Conservation (phyloP, 768 basidiomycete genomes). For the Panaeolus cyanescens region DNA sequence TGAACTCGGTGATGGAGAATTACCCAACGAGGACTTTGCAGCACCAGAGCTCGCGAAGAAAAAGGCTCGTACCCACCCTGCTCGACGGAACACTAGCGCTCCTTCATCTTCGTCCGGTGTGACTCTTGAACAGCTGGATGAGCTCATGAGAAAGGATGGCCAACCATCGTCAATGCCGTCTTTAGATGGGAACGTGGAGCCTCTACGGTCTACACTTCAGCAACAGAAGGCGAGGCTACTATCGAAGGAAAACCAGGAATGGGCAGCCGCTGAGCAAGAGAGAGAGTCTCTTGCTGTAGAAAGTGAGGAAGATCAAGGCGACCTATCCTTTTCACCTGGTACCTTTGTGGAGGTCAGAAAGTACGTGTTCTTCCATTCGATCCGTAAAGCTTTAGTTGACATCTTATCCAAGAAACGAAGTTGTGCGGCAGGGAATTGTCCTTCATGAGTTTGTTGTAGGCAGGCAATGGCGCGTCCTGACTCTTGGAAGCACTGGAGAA, state of each 20-base stretch:
- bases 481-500: constrained; percentile 52
- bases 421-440: constrained; percentile 33
- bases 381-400: constrained; percentile 14
- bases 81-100: background rate
- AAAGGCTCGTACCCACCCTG: background rate
- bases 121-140: background rate
- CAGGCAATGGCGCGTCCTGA: constrained; percentile 16
- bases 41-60: background rate
- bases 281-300: background rate
- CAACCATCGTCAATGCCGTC: background rate
- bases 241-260: background rate
- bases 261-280: constrained; percentile 6
- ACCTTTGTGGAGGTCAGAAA: constrained; percentile 56
- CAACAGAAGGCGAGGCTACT: background rate
- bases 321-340: constrained; percentile 30
- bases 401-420: constrained; percentile 31
- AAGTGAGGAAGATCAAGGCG: background rate
- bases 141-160: background rate
- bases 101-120: background rate
- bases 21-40: background rate
- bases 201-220: background rate
- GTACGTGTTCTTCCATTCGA: constrained; percentile 26
- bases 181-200: background rate
- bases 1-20: background rate
- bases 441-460: constrained; percentile 28